Conservation (phyloP, 1,139 yeast genomes). For the Blastobotrys buckinghamii region DNA sequence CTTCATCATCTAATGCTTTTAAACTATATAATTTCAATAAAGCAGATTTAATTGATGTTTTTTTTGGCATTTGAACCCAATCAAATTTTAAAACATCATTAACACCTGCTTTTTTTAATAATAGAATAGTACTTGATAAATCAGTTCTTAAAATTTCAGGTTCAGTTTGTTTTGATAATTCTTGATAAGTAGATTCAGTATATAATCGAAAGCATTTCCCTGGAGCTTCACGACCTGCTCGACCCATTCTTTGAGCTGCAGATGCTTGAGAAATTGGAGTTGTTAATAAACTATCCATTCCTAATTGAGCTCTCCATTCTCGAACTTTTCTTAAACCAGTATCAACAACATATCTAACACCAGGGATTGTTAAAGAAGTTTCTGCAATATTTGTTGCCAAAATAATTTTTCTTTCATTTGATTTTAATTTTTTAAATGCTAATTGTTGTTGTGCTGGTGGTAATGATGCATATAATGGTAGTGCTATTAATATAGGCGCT, state of each 20-base stretch:
- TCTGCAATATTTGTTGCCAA: slow-evolving; percentile 95
- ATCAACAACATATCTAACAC: slow-evolving; percentile 90
- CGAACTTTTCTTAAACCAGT: slow-evolving; percentile 89
- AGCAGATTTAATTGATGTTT: slow-evolving; percentile 69
- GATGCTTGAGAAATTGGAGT: slow-evolving; percentile 93
- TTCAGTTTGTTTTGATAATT: slow-evolving; percentile 72
- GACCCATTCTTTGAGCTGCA: slow-evolving; percentile 93
- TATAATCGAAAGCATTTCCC: slow-evolving; percentile 88
- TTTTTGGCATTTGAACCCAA: slow-evolving; percentile 90
- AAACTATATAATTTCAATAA: slow-evolving; percentile 70
- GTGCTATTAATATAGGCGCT: slow-evolving; percentile 68
- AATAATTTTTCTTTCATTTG: slow-evolving; percentile 70
- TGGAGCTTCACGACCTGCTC: slow-evolving; percentile 95
- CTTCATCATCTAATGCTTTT: slow-evolving; percentile 71
- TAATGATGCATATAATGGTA: slow-evolving; percentile 90
- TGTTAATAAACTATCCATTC: slow-evolving; percentile 82
- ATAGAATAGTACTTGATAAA: slow-evolving; percentile 73
- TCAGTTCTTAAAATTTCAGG: slow-evolving; percentile 89
- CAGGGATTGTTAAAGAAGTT: slow-evolving; percentile 92
- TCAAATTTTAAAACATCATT: slow-evolving; percentile 80
- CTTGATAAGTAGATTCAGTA: slow-evolving; percentile 61
- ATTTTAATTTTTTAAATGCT: slow-evolving; percentile 60
- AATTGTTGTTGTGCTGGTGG: slow-evolving; percentile 77
- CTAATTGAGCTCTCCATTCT: slow-evolving; percentile 90
- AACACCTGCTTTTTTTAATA: slow-evolving; percentile 77